Evolutionary conservation across 306 rosid species (phyloP).

Genomic region (Ormosia semicastrata): DNA sequence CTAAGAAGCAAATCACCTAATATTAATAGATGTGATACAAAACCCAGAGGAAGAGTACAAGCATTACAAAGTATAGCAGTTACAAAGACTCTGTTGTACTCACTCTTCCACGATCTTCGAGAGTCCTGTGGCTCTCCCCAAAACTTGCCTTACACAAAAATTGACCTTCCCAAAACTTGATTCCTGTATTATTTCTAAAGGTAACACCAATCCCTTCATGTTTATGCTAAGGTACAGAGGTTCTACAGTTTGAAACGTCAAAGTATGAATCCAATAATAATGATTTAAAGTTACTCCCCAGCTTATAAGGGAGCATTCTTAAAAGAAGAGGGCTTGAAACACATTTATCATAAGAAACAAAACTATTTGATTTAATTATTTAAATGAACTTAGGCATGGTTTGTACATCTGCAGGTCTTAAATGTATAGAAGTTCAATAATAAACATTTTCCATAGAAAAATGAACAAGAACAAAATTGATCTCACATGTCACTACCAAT

Average conservation of each 20-base stretch:
- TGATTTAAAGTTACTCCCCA: not conserved
- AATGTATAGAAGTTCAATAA: not conserved
- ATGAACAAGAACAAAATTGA: not conserved
- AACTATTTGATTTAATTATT: not conserved
- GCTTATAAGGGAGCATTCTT: not conserved
- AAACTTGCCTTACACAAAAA: too few relatives aligned
- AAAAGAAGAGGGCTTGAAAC: not conserved
- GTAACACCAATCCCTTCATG: not conserved
- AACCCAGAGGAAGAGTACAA: too few relatives aligned
- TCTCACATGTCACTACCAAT: not conserved
- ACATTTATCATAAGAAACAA: not conserved
- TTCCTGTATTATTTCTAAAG: not conserved
- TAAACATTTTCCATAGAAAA: not conserved
- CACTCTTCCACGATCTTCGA: too few relatives aligned
- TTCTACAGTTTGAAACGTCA: not conserved
- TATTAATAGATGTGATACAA: not conserved
- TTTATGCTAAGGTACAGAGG: not conserved
- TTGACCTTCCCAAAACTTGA: not conserved
- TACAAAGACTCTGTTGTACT: too few relatives aligned
- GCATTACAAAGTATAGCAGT: too few relatives aligned
- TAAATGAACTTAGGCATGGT: not conserved
- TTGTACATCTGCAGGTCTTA: not conserved
- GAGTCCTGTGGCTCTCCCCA: too few relatives aligned
- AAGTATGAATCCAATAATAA: not conserved
- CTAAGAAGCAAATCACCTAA: not conserved